These are phyloP conservation scores for Sporothrix curviconia DNA, from an alignment of 2,329 filamentous ascomycete species.

Conservation along the genomic window DNA sequence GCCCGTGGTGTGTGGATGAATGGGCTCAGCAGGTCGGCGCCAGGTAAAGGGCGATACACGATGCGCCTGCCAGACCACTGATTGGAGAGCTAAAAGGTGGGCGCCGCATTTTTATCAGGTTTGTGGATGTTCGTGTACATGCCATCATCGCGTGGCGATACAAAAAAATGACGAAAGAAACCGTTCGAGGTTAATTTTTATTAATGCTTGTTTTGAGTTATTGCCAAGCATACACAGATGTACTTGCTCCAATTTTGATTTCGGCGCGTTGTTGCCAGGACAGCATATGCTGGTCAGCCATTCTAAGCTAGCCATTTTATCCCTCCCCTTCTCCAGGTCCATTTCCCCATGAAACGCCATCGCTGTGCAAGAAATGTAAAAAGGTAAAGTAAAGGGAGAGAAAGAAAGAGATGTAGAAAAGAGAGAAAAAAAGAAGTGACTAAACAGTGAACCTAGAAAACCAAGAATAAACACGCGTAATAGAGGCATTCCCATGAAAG, in stretches of 20 bases:
- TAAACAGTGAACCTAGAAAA: neutral
- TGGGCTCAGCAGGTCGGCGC: slow-evolving; percentile 30
- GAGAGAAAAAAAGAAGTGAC: neutral
- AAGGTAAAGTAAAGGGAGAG: neutral
- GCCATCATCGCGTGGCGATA: too few species aligned
- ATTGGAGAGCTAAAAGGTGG: slow-evolving; percentile 32
- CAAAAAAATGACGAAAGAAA: neutral
- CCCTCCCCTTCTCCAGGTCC: neutral
- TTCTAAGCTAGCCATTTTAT: neutral
- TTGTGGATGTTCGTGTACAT: too few species aligned
- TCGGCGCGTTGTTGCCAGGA: neutral
- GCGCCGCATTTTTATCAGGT: too few species aligned
- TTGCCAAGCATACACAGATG: neutral
- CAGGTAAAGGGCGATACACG: slow-evolving; percentile 33
- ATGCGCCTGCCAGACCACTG: slow-evolving; percentile 27
- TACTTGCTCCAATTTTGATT: neutral
- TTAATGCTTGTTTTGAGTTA: neutral
- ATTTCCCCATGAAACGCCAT: slow-evolving; percentile 14
- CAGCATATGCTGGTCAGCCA: neutral
- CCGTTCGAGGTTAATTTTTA: neutral
- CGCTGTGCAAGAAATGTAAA: slow-evolving; percentile 16
- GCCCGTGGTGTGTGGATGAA: slow-evolving; percentile 29
- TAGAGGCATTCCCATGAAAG: too few species aligned
- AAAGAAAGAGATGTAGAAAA: neutral
- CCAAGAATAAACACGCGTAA: neutral